These are phyloP conservation scores for Alternaria sp. DNA, from an alignment of 2,329 filamentous ascomycete genomes.

Conservation along the genomic window DNA sequence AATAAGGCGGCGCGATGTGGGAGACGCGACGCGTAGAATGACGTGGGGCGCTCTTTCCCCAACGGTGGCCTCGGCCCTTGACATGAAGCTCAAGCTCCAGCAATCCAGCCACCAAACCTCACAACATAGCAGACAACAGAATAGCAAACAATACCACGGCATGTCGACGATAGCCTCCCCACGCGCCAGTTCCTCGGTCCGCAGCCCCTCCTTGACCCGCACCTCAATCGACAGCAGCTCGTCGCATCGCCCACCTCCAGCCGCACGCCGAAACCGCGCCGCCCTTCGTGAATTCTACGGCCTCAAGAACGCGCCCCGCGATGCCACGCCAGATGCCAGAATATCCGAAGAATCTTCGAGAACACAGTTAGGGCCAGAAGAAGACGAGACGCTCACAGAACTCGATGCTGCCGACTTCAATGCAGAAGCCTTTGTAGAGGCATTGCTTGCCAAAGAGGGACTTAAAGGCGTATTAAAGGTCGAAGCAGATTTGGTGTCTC, in stretches of 20 bases:
- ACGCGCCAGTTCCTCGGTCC: slow-evolving; percentile 63
- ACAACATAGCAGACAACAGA: background rate
- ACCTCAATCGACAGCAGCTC: slow-evolving; percentile 65
- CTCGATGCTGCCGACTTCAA: slow-evolving; percentile 78
- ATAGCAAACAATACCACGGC: background rate
- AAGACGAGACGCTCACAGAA: slow-evolving; percentile 68
- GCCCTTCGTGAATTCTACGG: slow-evolving; percentile 96
- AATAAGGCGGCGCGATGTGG: background rate
- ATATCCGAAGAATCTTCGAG: slow-evolving; percentile 41
- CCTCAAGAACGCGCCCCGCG: slow-evolving; percentile 61
- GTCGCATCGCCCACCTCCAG: slow-evolving; percentile 41
- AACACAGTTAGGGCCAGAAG: slow-evolving; percentile 46
- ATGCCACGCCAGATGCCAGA: slow-evolving; percentile 26
- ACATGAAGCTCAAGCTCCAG: slow-evolving; percentile 12
- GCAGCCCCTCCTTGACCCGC: slow-evolving; percentile 77
- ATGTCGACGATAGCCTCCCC: slow-evolving; percentile 69
- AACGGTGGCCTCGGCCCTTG: slow-evolving; percentile 26
- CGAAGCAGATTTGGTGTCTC: slow-evolving; percentile 70
- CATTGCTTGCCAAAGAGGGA: slow-evolving; percentile 65
- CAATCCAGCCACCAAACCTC: background rate
- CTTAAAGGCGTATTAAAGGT: slow-evolving; percentile 72
- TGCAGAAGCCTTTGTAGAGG: slow-evolving; percentile 70
- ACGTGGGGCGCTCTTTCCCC: slow-evolving; percentile 24
- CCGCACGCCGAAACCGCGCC: slow-evolving; percentile 73
- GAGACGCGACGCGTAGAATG: slow-evolving; percentile 33